Base-by-base conservation (phyloP, 148 eudicot genomes). In the Spergularia marina region DNA sequence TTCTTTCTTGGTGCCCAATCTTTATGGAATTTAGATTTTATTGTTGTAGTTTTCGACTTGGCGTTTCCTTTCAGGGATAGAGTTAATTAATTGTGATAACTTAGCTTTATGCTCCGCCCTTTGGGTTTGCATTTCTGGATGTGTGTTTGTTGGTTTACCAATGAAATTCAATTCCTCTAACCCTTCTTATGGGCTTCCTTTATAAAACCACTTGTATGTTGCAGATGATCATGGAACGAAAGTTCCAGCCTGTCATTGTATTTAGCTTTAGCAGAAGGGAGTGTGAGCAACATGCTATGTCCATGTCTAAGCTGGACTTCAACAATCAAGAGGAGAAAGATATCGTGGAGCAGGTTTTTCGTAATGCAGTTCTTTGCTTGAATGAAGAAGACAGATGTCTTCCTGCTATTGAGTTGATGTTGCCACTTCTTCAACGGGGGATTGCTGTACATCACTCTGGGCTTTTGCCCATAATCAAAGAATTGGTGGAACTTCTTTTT, bases 391-490 rank as follows among this genome's bases (percentile, higher is more conserved):
- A 95, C 73, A 87, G 96, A 75, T 79, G 82, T 79, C 85, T 95
- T 73, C 97, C 99, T 68, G 99, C 99, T 66, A 88, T 95, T 75
- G 97, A 95, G 73, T 77, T 91, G 81, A 95, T 95, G 97, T 83
- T 95, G 83, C 97, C 99, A 21, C 89, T 95, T 76, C 92, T 95
- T 79, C 90, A 92, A 81, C 81, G 97, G 78, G 99, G 99, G 80
- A 89, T 95, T 80, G 99, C 99, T 68, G 99, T 95, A 78, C 99
- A 95, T 79, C 99, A 95, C 82, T 95, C 99, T 81, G 99, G 99
- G 74, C 93, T 95, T 77, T 90, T 95, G 71, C 99, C 99, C 25
- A 86, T 95, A 65, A 92, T 95, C 56, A 95, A 92, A 78, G 99
- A 95, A 83, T 81, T 95, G 74, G 99, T 95, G 60, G 99, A 95